Evolutionary conservation across 352 stramenopile genomes (phyloP).

Genomic region (Blastocystis sp.): DNA sequence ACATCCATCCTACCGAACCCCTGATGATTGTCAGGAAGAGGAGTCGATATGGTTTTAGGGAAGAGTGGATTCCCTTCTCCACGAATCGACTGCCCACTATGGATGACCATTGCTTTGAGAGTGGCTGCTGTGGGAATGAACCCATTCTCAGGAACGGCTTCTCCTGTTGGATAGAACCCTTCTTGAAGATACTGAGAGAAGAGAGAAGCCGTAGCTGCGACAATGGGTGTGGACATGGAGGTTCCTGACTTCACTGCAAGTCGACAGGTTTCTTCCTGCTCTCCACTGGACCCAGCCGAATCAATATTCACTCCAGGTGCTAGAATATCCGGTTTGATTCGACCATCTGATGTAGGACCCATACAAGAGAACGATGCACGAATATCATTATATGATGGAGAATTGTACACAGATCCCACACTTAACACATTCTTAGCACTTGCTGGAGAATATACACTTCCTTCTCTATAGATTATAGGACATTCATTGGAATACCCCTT

Average conservation of each 20-base stretch:
- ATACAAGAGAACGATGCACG: slow-evolving; percentile 54
- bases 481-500: slow-evolving; percentile 63
- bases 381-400: slow-evolving; percentile 68
- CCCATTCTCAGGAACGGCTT: slow-evolving; percentile 49
- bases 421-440: slow-evolving; percentile 78
- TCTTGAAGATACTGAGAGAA: slow-evolving; percentile 67
- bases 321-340: slow-evolving; percentile 70
- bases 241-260: slow-evolving; percentile 64
- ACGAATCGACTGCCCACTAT: slow-evolving; percentile 62
- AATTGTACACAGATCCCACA: slow-evolving; percentile 73
- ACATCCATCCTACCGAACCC: slow-evolving; percentile 47
- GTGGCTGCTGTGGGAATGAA: slow-evolving; percentile 66
- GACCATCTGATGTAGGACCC: slow-evolving; percentile 67
- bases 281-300: slow-evolving; percentile 63
- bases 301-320: slow-evolving; percentile 66
- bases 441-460: slow-evolving; percentile 70
- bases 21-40: slow-evolving; percentile 29
- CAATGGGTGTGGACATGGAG: slow-evolving; percentile 67
- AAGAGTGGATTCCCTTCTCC: slow-evolving; percentile 27
- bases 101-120: slow-evolving; percentile 67
- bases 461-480: not conserved
- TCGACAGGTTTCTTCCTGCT: not conserved
- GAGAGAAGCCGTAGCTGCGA: slow-evolving; percentile 65
- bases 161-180: slow-evolving; percentile 64
- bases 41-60: not conserved